A percentile compares a stretch with the other conserved stretches of the same genome.
Evolutionary conservation across 495 filamentous ascomycete species (phyloP).

Genomic region (Aspergillus biplanus): DNA sequence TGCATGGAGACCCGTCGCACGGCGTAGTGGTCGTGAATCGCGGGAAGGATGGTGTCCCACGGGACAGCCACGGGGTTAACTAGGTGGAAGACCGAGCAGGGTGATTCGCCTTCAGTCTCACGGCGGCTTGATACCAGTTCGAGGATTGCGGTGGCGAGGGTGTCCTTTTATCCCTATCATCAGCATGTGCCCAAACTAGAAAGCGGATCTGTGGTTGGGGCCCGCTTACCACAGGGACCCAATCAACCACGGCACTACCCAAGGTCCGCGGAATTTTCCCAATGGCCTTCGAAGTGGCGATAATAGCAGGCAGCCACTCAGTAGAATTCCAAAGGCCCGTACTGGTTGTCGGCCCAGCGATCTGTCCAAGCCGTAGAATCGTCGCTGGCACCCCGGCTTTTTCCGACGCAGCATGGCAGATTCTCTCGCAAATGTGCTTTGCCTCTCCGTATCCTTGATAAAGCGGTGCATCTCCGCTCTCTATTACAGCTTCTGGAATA

Average conservation of each 20-base stretch:
- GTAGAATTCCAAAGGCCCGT: conserved; percentile 36
- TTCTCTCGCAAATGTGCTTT: conserved; percentile 53
- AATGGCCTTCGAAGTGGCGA: conserved; percentile 26
- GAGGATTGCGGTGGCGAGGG: conserved; percentile 15
- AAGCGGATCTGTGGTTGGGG: too few species aligned
- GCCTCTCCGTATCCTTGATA: conserved; percentile 54
- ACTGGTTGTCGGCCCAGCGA: conserved; percentile 46
- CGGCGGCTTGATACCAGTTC: conserved; percentile 11
- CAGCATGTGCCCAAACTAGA: too few species aligned
- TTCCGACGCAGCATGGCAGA: conserved; percentile 48
- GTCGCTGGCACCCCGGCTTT: conserved; percentile 37
- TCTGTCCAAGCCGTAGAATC: conserved; percentile 59
- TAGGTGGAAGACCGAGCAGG: conserved; percentile 17
- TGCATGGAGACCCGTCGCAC: conserved; percentile 19
- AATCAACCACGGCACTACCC: conserved; percentile 15
- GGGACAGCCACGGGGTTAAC: conserved; percentile 20
- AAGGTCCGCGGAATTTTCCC: conserved; percentile 20
- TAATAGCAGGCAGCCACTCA: conserved; percentile 40
- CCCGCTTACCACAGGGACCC: conserved; percentile 20
- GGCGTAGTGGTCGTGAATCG: conserved; percentile 23
- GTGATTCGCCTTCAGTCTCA: conserved; percentile 1
- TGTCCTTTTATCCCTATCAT: conserved; percentile 5
- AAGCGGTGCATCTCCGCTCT: conserved; percentile 22
- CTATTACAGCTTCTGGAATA: conserved; percentile 11
- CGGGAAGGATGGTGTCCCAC: conserved; percentile 12